Conservation (phyloP, 2,329 filamentous ascomycete species). For the Colletotrichum noveboracense region DNA sequence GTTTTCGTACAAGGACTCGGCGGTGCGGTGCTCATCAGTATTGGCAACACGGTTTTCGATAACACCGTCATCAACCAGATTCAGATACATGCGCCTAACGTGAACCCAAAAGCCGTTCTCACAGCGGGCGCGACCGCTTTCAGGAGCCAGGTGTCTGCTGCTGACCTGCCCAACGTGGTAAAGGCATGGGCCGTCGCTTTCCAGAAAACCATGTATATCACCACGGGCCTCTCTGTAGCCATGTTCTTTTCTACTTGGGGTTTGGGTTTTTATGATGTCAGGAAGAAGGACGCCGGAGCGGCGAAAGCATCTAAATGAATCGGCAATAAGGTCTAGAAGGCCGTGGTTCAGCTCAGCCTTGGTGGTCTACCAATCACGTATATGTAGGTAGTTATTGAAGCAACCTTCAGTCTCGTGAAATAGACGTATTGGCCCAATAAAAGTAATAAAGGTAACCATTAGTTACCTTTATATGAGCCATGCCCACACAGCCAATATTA, state of each 20-base stretch:
- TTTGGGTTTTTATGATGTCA: slow-evolving; percentile 50
- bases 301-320: neutral
- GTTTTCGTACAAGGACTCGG: slow-evolving; percentile 49
- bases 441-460: neutral
- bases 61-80: neutral
- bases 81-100: slow-evolving; percentile 28
- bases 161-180: slow-evolving; percentile 39
- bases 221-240: slow-evolving; percentile 31
- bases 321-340: neutral
- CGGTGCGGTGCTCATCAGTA: slow-evolving; percentile 51
- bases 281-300: slow-evolving; percentile 33
- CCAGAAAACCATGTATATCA: slow-evolving; percentile 30
- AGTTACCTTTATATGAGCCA: too few species aligned
- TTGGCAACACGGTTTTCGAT: slow-evolving; percentile 25
- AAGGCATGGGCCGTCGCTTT: slow-evolving; percentile 43
- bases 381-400: neutral
- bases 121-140: slow-evolving; percentile 46
- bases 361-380: neutral
- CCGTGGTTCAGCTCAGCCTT: neutral
- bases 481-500: too few species aligned
- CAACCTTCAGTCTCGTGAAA: neutral
- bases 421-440: neutral
- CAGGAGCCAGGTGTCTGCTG: slow-evolving; percentile 31
- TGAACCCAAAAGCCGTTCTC: slow-evolving; percentile 38
- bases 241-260: slow-evolving; percentile 44